Percentiles rank a stretch among this genome's conserved stretches.
These are phyloP conservation scores for Fusarium metavorans DNA, from an alignment of 2,329 filamentous ascomycete species.

Conservation along the genomic window DNA sequence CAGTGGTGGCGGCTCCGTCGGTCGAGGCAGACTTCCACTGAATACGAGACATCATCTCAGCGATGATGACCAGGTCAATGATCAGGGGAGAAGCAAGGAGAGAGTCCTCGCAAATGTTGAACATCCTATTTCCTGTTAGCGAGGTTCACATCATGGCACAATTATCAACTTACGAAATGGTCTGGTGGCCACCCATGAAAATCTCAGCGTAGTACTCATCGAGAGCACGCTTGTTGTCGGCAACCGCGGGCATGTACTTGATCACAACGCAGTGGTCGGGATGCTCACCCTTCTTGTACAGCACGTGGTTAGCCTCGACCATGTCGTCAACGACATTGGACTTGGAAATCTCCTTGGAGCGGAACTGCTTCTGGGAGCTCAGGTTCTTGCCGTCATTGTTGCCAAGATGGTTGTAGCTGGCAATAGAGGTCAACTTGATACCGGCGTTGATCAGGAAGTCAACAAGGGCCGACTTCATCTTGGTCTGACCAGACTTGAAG, in stretches of 20 bases:
- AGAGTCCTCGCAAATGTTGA: slow-evolving; percentile 99
- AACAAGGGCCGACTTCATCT: slow-evolving; percentile 99
- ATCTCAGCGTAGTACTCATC: slow-evolving; percentile 99
- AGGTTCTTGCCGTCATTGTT: slow-evolving; percentile 99
- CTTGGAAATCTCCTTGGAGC: slow-evolving; percentile 99
- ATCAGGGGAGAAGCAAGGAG: slow-evolving; percentile 95
- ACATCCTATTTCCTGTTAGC: slow-evolving; percentile 71
- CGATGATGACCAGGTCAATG: slow-evolving; percentile 92
- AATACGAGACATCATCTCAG: slow-evolving; percentile 99
- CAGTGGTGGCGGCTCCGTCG: slow-evolving; percentile 65
- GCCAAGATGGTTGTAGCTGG: slow-evolving; percentile 98
- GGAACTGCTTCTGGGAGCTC: slow-evolving; percentile 97
- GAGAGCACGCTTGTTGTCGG: slow-evolving; percentile 98
- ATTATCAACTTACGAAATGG: slow-evolving; percentile 75
- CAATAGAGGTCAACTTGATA: slow-evolving; percentile 98
- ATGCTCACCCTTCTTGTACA: slow-evolving; percentile 93
- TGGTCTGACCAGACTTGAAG: slow-evolving; percentile 99
- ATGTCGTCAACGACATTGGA: slow-evolving; percentile 99
- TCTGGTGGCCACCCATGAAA: slow-evolving; percentile 98
- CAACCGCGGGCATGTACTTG: slow-evolving; percentile 99
- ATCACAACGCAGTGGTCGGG: slow-evolving; percentile 99
- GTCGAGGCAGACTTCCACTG: slow-evolving; percentile 80
- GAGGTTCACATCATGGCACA: neutral
- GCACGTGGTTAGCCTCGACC: slow-evolving; percentile 92
- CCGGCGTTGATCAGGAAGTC: slow-evolving; percentile 99